Base-by-base conservation (phyloP, 139 green algal species). In the Micractinium conductrix region DNA sequence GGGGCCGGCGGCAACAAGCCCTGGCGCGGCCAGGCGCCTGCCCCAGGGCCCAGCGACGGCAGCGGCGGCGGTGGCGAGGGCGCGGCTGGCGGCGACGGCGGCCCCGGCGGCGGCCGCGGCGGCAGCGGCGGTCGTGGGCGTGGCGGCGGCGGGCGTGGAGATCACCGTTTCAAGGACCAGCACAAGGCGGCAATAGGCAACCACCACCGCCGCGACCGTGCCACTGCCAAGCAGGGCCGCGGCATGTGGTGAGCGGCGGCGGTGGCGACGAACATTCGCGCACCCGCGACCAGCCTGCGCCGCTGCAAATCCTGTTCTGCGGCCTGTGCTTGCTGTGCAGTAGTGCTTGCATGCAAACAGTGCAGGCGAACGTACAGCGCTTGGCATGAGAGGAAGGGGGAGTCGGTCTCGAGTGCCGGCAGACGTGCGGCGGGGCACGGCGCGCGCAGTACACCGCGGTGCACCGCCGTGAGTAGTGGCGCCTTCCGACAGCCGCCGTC, bases 141-240 rank as follows among this genome's bases (percentile, higher is more conserved):
- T 24, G 72, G 69, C 10, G 74, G 67, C 21, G 84, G 42, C 2
- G 75, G 71, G 38, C 80, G 81, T 2, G 60, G 86, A 0, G 67
- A 73, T 37, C 81, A 92, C 30, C 78, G 60, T 1, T 73, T 88
- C 26, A 97, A 97, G 60, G 94, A 97, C 68, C 86, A 93, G 82
- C 91, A 96, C 83, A 97, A 97, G 74, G 86, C 88, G 1, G 88
- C 88, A 12, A 83, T 96, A 24, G 94, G 68, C 38, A 97, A 97
- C 70, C 94, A 97, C 74, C 88, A 97, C 76, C 78, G 94, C 37
- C 94, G 94, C 62, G 93, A 97, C 58, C 81, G 91, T 1, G 93
- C 94, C 0, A n/a, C 90, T 1, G 74, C 81, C 21, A 97, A 97
- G 87, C 84, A 85, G 80, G 55, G 28, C 24, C 70, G 72, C 62